Conservation (phyloP, 1,284 basidiomycete genomes). For the Farysia itapuensis region DNA sequence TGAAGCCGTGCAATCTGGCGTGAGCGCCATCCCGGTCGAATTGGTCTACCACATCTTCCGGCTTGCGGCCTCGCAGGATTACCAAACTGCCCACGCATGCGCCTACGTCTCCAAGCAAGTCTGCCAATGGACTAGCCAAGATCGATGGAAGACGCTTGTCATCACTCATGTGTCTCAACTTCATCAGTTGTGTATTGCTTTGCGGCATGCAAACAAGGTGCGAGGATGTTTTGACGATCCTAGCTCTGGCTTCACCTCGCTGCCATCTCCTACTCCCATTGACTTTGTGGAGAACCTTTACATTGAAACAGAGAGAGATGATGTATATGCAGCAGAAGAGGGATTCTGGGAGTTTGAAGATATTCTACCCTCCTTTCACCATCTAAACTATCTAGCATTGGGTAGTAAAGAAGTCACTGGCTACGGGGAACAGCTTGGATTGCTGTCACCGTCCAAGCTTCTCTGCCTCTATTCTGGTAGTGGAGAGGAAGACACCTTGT, state of each 20-base stretch:
- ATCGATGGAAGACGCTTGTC: constrained; percentile 37
- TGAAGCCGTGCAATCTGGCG: too few relatives aligned
- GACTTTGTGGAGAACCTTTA: constrained; percentile 24
- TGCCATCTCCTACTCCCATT: constrained; percentile 8
- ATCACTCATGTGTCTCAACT: background rate
- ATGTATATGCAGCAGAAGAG: too few relatives aligned
- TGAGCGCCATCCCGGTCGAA: too few relatives aligned
- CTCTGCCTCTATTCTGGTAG: background rate
- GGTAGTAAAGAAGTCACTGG: constrained; percentile 7
- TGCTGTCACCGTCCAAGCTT: background rate
- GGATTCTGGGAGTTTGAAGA: constrained; percentile 1
- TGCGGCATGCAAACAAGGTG: background rate
- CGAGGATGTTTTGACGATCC: background rate
- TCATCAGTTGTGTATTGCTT: too few relatives aligned
- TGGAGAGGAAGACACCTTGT: too few relatives aligned
- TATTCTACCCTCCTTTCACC: constrained; percentile 8
- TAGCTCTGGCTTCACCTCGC: constrained; percentile 1
- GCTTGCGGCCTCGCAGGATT: constrained; percentile 22
- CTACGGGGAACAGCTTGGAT: background rate
- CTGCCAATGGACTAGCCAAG: constrained; percentile 24
- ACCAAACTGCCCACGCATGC: constrained; percentile 23
- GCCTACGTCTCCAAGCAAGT: constrained; percentile 36
- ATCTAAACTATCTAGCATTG: constrained; percentile 17
- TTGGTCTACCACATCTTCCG: constrained; percentile 25
- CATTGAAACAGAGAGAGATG: constrained; percentile 16